These are phyloP conservation scores for Lachancea meyersii DNA, from an alignment of 805 yeast genomes.

Conservation along the genomic window DNA sequence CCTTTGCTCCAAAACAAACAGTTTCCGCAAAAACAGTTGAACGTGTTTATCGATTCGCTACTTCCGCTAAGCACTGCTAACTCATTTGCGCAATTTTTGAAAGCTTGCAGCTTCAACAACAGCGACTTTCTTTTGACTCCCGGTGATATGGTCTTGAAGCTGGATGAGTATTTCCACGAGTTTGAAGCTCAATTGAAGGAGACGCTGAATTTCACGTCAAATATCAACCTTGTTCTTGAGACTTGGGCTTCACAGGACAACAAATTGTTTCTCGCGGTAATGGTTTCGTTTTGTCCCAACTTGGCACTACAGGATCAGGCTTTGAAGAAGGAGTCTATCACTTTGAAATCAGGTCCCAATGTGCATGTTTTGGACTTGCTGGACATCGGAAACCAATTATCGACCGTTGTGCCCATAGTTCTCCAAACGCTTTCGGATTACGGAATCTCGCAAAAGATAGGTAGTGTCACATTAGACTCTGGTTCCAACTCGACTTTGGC, in stretches of 20 bases:
- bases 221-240: slow-evolving; percentile 6
- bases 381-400: neutral
- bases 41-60: slow-evolving; percentile 11
- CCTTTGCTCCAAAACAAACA: slow-evolving; percentile 10
- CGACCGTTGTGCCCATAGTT: neutral
- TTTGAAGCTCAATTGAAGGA: slow-evolving; percentile 11
- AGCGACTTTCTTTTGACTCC: slow-evolving; percentile 7
- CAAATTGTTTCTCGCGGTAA: slow-evolving; percentile 3
- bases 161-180: slow-evolving; percentile 11
- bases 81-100: slow-evolving; percentile 9
- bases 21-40: slow-evolving; percentile 8
- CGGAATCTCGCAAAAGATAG: neutral
- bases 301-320: slow-evolving; percentile 4
- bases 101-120: slow-evolving; percentile 10
- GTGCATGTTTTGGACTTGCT: slow-evolving; percentile 4
- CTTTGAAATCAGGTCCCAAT: slow-evolving; percentile 3
- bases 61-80: slow-evolving; percentile 11
- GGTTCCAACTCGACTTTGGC: slow-evolving; percentile 9
- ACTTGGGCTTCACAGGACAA: slow-evolving; percentile 6
- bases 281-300: slow-evolving; percentile 11
- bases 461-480: slow-evolving; percentile 10
- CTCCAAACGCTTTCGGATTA: slow-evolving; percentile 1
- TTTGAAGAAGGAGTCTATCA: slow-evolving; percentile 1
- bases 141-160: slow-evolving; percentile 9
- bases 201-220: neutral